A percentile compares a stretch with the other conserved stretches of the same genome.
Evolutionary conservation across 208 protist species (phyloP).

Genomic region (Leishmania lainsoni): DNA sequence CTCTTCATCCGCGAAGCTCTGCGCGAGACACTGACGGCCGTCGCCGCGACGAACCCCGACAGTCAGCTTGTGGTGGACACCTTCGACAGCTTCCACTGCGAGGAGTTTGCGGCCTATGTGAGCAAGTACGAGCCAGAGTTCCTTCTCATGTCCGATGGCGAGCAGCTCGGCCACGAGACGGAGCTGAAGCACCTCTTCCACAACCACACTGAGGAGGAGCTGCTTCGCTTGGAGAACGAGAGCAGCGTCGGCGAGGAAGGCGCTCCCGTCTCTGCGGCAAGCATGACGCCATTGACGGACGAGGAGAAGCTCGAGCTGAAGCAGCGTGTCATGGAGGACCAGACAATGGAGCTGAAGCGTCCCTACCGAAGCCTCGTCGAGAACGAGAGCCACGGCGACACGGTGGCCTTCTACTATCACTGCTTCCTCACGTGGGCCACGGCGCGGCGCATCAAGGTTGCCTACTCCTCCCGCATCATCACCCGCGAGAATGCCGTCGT

Average conservation of each 20-base stretch:
- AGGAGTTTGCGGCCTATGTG: slow-evolving; percentile 64
- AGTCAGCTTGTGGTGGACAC: slow-evolving; percentile 48
- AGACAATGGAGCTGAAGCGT: slow-evolving; percentile 30
- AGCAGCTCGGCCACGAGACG: slow-evolving; percentile 70
- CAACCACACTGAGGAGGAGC: slow-evolving; percentile 40
- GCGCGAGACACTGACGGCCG: slow-evolving; percentile 41
- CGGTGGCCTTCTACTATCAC: slow-evolving; percentile 70
- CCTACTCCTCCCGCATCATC: slow-evolving; percentile 85
- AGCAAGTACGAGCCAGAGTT: slow-evolving; percentile 82
- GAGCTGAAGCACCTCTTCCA: slow-evolving; percentile 63
- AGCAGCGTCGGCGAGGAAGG: slow-evolving; percentile 5
- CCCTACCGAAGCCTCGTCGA: slow-evolving; percentile 79
- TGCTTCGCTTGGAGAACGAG: slow-evolving; percentile 13
- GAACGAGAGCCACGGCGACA: slow-evolving; percentile 60
- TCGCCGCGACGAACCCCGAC: slow-evolving; percentile 42
- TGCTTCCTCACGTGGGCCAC: slow-evolving; percentile 82
- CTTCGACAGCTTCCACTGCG: slow-evolving; percentile 76
- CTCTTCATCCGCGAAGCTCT: slow-evolving; percentile 83
- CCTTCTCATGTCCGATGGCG: slow-evolving; percentile 86
- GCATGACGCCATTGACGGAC: neutral
- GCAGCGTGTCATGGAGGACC: slow-evolving; percentile 22
- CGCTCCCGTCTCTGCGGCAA: neutral
- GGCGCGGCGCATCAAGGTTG: slow-evolving; percentile 71
- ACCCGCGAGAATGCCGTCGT: slow-evolving; percentile 81
- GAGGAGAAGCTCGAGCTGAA: slow-evolving; percentile 29